These are phyloP conservation scores for Chalciporus sp. DNA, from an alignment of 1,284 basidiomycete species.

Conservation along the genomic window DNA sequence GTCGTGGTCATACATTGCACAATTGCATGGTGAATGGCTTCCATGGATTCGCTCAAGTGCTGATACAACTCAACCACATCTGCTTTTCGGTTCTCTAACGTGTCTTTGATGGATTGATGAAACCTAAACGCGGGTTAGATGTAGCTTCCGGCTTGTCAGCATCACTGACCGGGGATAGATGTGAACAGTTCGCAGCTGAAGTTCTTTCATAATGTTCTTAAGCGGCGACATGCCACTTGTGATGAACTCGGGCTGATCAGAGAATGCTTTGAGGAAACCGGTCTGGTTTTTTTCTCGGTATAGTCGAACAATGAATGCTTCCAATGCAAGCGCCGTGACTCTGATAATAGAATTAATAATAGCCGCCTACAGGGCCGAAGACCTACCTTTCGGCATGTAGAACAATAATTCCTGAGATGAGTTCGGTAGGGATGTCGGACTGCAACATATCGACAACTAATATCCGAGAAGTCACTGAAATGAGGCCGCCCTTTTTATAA, in stretches of 20 bases:
- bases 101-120: conserved; percentile 82
- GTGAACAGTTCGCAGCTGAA: conserved; percentile 85
- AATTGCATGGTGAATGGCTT: conserved; percentile 89
- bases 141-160: background rate
- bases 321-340: conserved; percentile 81
- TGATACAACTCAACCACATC: conserved; percentile 95
- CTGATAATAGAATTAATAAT: conserved; percentile 41
- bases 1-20: conserved; percentile 95
- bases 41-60: conserved; percentile 84
- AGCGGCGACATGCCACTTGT: conserved; percentile 90
- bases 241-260: conserved; percentile 94
- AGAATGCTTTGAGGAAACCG: conserved; percentile 96
- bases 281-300: conserved; percentile 85
- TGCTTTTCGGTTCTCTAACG: conserved; percentile 79
- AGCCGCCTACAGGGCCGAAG: background rate
- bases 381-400: conserved; percentile 88
- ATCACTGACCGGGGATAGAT: conserved; percentile 83
- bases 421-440: conserved; percentile 78
- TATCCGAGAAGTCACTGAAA: conserved; percentile 93
- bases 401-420: conserved; percentile 93
- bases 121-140: conserved; percentile 57
- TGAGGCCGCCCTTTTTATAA: conserved; percentile 86
- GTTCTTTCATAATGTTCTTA: conserved; percentile 90
- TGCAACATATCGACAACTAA: conserved; percentile 95
- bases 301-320: conserved; percentile 89